Percentiles rank a stretch among this genome's conserved stretches.
Conservation (phyloP, 495 filamentous ascomycete species). For the Lentithecium fluviatile region DNA sequence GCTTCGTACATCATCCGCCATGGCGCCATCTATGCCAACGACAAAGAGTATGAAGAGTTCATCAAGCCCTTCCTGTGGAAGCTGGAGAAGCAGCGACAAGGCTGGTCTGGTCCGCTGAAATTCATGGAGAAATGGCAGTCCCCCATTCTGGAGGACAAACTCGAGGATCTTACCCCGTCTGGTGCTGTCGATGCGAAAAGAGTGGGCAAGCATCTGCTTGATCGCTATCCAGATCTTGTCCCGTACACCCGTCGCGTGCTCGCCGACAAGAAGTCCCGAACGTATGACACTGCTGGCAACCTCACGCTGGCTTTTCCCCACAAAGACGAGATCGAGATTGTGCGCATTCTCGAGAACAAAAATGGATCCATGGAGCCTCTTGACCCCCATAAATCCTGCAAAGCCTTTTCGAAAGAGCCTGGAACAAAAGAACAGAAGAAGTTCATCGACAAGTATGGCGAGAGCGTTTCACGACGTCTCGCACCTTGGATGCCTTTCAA, state of each 20-base stretch:
- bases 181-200: conserved; percentile 4
- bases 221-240: conserved; percentile 4
- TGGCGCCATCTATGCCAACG: conserved; percentile 3
- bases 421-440: conserved; percentile 2
- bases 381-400: conserved; percentile 7
- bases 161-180: conserved; percentile 4
- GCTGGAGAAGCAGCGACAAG: conserved; percentile 1
- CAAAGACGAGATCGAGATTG: conserved; percentile 3
- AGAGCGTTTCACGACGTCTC: neutral
- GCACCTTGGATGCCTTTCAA: neutral
- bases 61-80: conserved; percentile 7
- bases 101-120: conserved; percentile 1
- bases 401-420: conserved; percentile 10
- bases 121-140: conserved; percentile 9
- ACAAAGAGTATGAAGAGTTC: conserved; percentile 5
- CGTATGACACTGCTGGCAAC: conserved; percentile 9
- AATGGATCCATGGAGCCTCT: conserved; percentile 7
- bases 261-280: conserved; percentile 12
- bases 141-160: conserved; percentile 6
- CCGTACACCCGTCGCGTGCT: conserved; percentile 1
- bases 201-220: conserved; percentile 1
- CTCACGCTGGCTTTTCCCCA: neutral
- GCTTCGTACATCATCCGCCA: conserved; percentile 6
- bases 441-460: conserved; percentile 2
- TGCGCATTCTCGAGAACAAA: conserved; percentile 1